These are phyloP conservation scores for Leishmania arabica DNA, from an alignment of 208 protist species.

Conservation along the genomic window DNA sequence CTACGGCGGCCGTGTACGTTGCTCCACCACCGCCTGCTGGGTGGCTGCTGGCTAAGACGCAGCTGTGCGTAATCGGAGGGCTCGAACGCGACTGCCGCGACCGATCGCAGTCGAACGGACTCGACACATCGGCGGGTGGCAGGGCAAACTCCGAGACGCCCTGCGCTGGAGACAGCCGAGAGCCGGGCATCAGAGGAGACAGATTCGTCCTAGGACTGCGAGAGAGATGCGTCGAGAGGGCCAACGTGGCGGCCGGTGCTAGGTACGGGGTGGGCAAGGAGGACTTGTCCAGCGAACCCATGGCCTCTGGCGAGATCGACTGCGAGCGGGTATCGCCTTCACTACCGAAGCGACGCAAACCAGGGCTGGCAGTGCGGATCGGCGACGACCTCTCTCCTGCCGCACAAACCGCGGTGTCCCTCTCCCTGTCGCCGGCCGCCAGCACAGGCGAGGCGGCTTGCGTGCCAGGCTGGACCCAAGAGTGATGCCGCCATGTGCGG, in stretches of 20 bases:
- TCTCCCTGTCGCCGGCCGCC: background rate
- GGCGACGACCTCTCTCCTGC: conserved; percentile 21
- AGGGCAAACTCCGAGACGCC: conserved; percentile 24
- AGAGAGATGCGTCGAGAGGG: conserved; percentile 6
- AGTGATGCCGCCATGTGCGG: conserved; percentile 30
- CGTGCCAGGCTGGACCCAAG: conserved; percentile 6
- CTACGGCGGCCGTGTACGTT: background rate
- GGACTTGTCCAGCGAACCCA: conserved; percentile 31
- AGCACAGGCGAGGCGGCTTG: conserved; percentile 7
- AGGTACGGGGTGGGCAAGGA: conserved; percentile 35
- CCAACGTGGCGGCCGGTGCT: conserved; percentile 9
- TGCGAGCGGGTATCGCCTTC: conserved; percentile 16
- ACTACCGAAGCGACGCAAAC: conserved; percentile 8
- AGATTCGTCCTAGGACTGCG: conserved; percentile 10
- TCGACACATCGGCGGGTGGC: conserved; percentile 20
- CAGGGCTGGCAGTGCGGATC: conserved; percentile 19
- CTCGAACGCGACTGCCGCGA: conserved; percentile 19
- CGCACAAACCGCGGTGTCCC: background rate
- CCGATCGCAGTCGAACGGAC: conserved; percentile 18
- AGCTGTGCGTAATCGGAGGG: conserved; percentile 11
- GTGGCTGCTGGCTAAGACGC: conserved; percentile 1
- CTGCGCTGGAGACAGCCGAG: conserved; percentile 17
- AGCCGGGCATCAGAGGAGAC: background rate
- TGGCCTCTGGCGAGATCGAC: conserved; percentile 21
- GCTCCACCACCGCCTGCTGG: background rate